Evolutionary conservation across 2,329 filamentous ascomycete genomes (phyloP).

Genomic region (Cordyceps farinosa): DNA sequence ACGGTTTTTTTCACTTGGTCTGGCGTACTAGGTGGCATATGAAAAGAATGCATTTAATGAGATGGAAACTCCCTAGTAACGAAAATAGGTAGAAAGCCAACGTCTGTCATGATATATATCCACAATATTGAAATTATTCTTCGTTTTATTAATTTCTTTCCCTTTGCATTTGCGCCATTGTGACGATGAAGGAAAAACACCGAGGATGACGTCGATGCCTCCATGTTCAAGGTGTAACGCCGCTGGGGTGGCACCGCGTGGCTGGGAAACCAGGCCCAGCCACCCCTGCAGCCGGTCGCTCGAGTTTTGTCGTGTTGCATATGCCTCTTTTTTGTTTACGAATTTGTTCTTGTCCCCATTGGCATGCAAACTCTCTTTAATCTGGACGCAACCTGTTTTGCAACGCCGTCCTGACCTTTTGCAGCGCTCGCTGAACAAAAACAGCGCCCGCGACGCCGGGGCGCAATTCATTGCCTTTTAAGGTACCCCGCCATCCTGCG

Average conservation of each 20-base stretch:
- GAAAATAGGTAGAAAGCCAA: conserved; percentile 15
- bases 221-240: not conserved
- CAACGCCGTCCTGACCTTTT: not conserved
- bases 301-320: not conserved
- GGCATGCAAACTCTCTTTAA: not conserved
- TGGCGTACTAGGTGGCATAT: conserved; percentile 12
- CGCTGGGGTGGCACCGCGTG: not conserved
- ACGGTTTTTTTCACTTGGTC: conserved; percentile 14
- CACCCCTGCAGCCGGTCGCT: not conserved
- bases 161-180: not conserved
- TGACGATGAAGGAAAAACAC: not conserved
- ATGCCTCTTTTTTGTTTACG: not conserved
- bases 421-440: not conserved
- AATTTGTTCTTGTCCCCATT: not conserved
- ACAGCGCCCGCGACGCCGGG: too few species aligned
- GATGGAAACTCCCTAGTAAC: conserved; percentile 15
- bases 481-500: not conserved
- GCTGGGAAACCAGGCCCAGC: conserved; percentile 6
- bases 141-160: not conserved
- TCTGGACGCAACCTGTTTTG: not conserved
- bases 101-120: conserved; percentile 14
- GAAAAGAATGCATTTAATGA: conserved; percentile 16
- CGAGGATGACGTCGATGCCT: conserved; percentile 10
- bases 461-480: too few species aligned
- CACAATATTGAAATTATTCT: not conserved